Conservation (phyloP, 345 rosid species). For the Barbarea vulgaris region DNA sequence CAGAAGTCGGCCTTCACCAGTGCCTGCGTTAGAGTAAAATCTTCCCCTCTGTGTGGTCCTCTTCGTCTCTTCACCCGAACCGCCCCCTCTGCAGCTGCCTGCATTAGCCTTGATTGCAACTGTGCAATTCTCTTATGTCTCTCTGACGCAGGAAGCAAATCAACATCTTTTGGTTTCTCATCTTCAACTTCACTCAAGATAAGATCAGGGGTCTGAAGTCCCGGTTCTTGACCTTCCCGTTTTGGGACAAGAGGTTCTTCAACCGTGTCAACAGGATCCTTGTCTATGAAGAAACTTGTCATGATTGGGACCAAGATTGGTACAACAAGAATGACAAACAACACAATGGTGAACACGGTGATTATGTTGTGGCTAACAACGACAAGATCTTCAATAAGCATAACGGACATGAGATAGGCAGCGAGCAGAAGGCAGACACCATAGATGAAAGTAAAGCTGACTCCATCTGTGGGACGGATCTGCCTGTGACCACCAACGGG, state of each 20-base stretch:
- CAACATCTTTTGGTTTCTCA: conserved; percentile 87
- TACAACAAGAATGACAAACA: conserved; percentile 63
- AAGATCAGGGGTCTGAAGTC: conserved; percentile 46
- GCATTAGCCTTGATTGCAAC: conserved; percentile 74
- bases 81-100: conserved; percentile 94
- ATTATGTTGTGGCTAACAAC: conserved; percentile 54
- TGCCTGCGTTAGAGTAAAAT: conserved; percentile 86
- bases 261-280: conserved; percentile 47
- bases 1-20: conserved; percentile 92
- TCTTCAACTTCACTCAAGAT: conserved; percentile 93
- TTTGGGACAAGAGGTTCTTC: conserved; percentile 68
- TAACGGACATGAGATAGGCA: conserved; percentile 83
- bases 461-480: conserved; percentile 64
- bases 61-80: conserved; percentile 78
- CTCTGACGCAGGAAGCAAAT: conserved; percentile 82
- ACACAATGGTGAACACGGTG: conserved; percentile 54
- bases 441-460: conserved; percentile 68
- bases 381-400: conserved; percentile 84
- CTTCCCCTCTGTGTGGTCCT: conserved; percentile 92
- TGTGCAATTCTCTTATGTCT: conserved; percentile 82
- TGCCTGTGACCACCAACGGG: conserved; percentile 98
- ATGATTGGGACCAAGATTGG: conserved; percentile 73
- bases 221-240: conserved; percentile 52
- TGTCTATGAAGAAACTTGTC: conserved; percentile 54
- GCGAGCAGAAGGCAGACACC: conserved; percentile 83